Base-by-base conservation (phyloP, 2,329 filamentous ascomycete genomes). In the Annulohypoxylon truncatum region DNA sequence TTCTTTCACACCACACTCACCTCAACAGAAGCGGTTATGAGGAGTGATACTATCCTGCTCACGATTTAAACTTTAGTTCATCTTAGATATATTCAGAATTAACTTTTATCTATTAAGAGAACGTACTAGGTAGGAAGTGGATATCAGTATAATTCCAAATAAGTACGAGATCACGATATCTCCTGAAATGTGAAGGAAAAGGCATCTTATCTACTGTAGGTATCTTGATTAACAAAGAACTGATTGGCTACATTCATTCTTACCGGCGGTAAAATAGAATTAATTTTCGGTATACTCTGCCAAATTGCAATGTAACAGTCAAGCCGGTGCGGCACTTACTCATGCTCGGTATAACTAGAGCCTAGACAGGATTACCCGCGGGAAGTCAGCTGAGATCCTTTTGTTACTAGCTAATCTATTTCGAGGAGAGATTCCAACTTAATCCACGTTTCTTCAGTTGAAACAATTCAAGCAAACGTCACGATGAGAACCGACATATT, bases 391-490 rank as follows among this genome's bases (percentile, higher is more conserved):
- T 28, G 31, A 61, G 42, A 51, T 26, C 10, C n/a, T n/a, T 62
- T 35, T 47, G 46, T 54, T 31, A 59, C 38, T 33, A 42, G 10
- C 35, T 13, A 29, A 46, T 20, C 15, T 42, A 47, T 24, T 48
- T 55, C 26, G 28, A 12, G 38, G 61, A 15, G 48, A 58, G 18
- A 35, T 47, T 42, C 44, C 20, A 54, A 48, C 63, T 10, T 35
- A 33, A 29, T 61, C 29, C 12, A 46, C 15, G 22, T n/a, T 29
- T 24, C 13, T 8, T 24, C n/a, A 26, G 54, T 5, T 40, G 28
- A 55, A 59, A 18, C 38, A 57, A 50, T 26, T 44, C 20, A 18
- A 55, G 85, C 86, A 91, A 87, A 48, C 48, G 20, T 62, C 62
- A 73, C 51, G 38, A 72, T 73, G 69, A 54, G 63, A 26, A 63